Conservation (phyloP, 441 rosid genomes). For the Geranium incanum region DNA sequence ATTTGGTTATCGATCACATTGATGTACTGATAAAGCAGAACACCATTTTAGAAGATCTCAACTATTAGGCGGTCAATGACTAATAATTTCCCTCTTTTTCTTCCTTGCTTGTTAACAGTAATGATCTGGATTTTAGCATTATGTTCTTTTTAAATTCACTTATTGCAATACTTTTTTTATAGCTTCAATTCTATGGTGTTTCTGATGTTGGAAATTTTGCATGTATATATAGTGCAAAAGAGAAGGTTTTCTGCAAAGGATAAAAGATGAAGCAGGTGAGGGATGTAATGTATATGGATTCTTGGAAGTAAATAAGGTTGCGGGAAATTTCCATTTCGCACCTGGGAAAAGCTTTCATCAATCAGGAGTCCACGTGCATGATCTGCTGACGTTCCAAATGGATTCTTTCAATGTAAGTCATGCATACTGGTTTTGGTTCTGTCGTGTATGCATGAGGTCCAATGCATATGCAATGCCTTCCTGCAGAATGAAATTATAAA, state of each 20-base stretch:
- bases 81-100: too few species aligned
- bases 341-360: conserved; percentile 37
- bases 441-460: not conserved
- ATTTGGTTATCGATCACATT: too few species aligned
- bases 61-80: too few species aligned
- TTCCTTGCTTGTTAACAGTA: too few species aligned
- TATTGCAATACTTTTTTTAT: too few species aligned
- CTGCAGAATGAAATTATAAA: not conserved
- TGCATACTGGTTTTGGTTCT: too few species aligned
- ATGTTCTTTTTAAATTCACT: too few species aligned
- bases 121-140: too few species aligned
- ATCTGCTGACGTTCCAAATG: conserved; percentile 74
- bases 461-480: not conserved
- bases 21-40: too few species aligned
- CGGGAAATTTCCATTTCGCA: conserved; percentile 95
- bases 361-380: conserved; percentile 77
- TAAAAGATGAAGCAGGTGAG: conserved; percentile 95
- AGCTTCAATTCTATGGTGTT: not conserved
- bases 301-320: conserved; percentile 89
- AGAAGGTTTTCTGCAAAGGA: conserved; percentile 78
- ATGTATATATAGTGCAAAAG: conserved; percentile 62
- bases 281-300: conserved; percentile 91
- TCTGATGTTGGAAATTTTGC: not conserved
- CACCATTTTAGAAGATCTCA: too few species aligned
- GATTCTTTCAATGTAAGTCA: conserved; percentile 77